Conservation (phyloP, 1,284 basidiomycete genomes). For the Ceratobasidium sp. region DNA sequence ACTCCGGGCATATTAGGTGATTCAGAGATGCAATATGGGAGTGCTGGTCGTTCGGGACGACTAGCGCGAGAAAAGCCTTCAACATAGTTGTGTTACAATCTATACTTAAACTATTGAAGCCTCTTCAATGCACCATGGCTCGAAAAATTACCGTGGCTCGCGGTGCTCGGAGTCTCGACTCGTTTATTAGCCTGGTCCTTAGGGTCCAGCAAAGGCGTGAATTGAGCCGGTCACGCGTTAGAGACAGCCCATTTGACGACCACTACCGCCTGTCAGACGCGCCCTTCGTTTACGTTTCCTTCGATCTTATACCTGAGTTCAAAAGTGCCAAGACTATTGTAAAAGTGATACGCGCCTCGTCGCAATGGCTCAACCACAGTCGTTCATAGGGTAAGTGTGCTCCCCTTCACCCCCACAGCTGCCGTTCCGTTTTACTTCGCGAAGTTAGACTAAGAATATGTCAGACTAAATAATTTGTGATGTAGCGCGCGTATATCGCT, state of each 20-base stretch:
- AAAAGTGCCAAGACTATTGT: not conserved
- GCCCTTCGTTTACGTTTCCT: not conserved
- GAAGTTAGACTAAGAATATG: not conserved
- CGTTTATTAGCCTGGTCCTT: constrained; percentile 9
- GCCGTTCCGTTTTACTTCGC: not conserved
- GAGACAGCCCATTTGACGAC: constrained; percentile 25
- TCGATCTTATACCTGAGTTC: not conserved
- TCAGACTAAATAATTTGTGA: not conserved
- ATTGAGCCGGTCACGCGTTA: constrained; percentile 21
- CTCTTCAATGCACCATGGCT: not conserved
- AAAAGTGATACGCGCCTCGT: constrained; percentile 8
- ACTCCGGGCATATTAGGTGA: constrained; percentile 65
- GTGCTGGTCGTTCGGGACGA: constrained; percentile 21
- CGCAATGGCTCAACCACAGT: constrained; percentile 39
- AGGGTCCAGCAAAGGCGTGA: constrained; percentile 26
- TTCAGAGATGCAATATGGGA: constrained; percentile 70
- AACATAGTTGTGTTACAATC: not conserved
- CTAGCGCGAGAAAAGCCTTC: not conserved
- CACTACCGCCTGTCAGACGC: not conserved
- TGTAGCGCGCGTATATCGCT: constrained; percentile 68
- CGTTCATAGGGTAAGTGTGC: constrained; percentile 43
- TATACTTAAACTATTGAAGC: not conserved
- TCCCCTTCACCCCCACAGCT: constrained; percentile 4
- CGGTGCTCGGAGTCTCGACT: constrained; percentile 35
- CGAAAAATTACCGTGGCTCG: not conserved